Evolutionary conservation across 2,329 filamentous ascomycete genomes (phyloP), one percentile per base, ranked within the genome.

Genomic region (Didymella glomerata): DNA sequence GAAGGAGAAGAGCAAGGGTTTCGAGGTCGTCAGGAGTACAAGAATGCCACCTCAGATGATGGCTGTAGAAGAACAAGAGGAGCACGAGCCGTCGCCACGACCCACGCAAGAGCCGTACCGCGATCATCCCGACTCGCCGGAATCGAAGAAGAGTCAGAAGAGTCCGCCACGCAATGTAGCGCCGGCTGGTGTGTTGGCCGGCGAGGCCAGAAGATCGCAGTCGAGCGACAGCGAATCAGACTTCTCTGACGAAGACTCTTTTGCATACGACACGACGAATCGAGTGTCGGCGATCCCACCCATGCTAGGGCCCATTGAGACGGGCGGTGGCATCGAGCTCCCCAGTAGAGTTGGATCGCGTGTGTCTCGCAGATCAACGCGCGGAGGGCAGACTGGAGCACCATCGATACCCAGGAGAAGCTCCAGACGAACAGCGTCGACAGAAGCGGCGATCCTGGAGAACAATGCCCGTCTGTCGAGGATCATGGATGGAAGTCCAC

Each of bases 1-100:
- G 7, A 97, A 97, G 73, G 94, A 97, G 66, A 96, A 96, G 77
- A 89, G 90, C 65, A 98, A 98, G 77, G 95, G 95, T 0, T 99
- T 99, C 67, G 95, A 98, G 76, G 95, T 99, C 5, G 94, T 99
- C 16, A 84, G 95, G 70, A 97, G 93, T 74, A 87, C 92, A 8
- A 86, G 93, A 54, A 93, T 95, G 81, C 93, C 93, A 10, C 78
- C 77, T 2, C 89, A 90, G 7, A 88, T 89, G 57, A 90, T 92
- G 82, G 85, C 84, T 27, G 79, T 83, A 10, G 83, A 85, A 28
- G 84, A 87, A 57, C 87, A 89, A 57, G 90, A 91, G 50, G 85
- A 75, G 28, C 41, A 30, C 4, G 50, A 51, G 42, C 22, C 28
- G 10, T 67, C 72, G 13, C 70, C 71, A 14, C 64, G 63, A 16